Evolutionary conservation across 164 flowering plant genomes (phyloP), one percentile per base, ranked within the genome.

Genomic region (Umbellularia californica): DNA sequence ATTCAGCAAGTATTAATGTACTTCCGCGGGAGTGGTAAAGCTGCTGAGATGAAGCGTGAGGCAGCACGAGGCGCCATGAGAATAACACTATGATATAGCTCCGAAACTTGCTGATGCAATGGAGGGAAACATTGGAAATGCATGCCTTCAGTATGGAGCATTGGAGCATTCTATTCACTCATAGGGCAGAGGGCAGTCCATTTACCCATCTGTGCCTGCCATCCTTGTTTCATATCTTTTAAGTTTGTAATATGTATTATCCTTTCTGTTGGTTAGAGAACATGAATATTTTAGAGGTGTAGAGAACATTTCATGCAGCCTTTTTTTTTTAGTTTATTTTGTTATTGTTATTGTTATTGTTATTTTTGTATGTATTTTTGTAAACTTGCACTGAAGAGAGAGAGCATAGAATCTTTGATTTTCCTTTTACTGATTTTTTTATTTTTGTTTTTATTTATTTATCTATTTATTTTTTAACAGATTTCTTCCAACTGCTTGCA

Each of bases 1-100:
- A 14, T 84, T 84, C 93, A 93, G 97, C 97, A 91, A 91, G 97
- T 93, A 60, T 90, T 88, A 81, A 93, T 87, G 92, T 93, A 91
- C 74, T 93, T 93, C 90, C 83, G 97, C 58, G 97, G 97, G 35
- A 91, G 92, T 74, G 95, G 94, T 6, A 88, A 88, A 81, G 95
- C 90, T 64, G 91, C 92, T n/a, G 89, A 90, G 81, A 82, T 91
- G 91, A 90, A 83, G 82, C 86, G 79, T 2, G 93, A 89, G 71
- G 95, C 91, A 25, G 89, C 92, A 27, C 80, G 95, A 79, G 90
- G 92, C 70, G 94, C 88, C 15, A 28, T 88, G 85, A 81, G 92
- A 80, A 86, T 90, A 19, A 89, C 91, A 3, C 7, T 89, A 47
- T 90, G 55, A 74, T 66, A 23, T 27, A 19, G 5, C 6, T 63